Evolutionary conservation across 2,329 filamentous ascomycete genomes (phyloP), one percentile per base, ranked within the genome.

Genomic region (Fusarium chaquense): DNA sequence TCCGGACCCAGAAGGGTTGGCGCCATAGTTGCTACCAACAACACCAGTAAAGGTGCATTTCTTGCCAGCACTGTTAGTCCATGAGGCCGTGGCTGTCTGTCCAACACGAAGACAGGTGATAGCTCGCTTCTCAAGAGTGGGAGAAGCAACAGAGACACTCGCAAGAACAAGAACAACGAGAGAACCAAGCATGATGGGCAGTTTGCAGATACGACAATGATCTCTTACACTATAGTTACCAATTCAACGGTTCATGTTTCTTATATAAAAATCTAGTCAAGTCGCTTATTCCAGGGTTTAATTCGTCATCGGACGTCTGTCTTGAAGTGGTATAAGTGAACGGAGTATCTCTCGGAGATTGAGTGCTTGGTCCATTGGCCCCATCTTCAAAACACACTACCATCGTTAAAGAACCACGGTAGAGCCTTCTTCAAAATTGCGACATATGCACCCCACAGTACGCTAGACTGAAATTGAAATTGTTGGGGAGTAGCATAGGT

Each of bases 21-120:
- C 71, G n/a, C 83, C 83, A 49, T 80, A 85, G 71, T 85, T 85
- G 60, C 81, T 82, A 3, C 83, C 83, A 2, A 85, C 83, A 4
- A 77, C 71, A 9, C 83, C 83, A 0, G 73, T 79, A 69, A 80
- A 85, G 1, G 77, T 80, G 65, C 83, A 85, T 2, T 74, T 76
- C 65, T 81, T 69, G 0, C 81, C 81, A 0, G 77, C 80, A 47
- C 76, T 75, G 47, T 85, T 83, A 3, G 77, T 84, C 83, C 83
- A 85, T 22, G 67, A 77, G 13, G 83, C 83, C 8, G 81, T 84
- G 6, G 83, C 83, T 2, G 78, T 80, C 20, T 61, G 58, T 3
- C 71, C 71, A 44, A 73, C 62, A 36, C 64, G 68, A 2, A 73
- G 69, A 32, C 71, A 73, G 10, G 71, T 69, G 8, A 73, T 54